Percentiles rank a stretch among this genome's conserved stretches.
These are phyloP conservation scores for Plasmodium blacklocki DNA, from an alignment of 169 alveolate species.

Conservation along the genomic window DNA sequence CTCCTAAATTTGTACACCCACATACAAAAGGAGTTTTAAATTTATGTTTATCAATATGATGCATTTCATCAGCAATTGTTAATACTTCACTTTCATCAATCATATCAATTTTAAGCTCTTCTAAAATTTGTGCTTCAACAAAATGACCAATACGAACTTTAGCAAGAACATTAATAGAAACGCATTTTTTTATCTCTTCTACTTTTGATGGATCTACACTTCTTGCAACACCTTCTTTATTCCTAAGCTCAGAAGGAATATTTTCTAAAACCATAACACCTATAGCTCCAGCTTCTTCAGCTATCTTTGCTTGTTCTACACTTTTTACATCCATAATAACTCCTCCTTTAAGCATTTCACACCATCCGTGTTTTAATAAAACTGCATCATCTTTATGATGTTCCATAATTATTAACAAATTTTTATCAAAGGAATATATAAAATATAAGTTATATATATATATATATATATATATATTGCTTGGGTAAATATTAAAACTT, in stretches of 20 bases:
- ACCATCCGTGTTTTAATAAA: conserved; percentile 79
- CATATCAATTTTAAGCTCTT: conserved; percentile 84
- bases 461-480: background rate
- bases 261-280: conserved; percentile 89
- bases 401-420: conserved; percentile 15
- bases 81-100: conserved; percentile 87
- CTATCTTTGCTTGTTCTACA: conserved; percentile 86
- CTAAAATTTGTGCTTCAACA: conserved; percentile 85
- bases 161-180: conserved; percentile 86
- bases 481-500: too few species aligned
- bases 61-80: conserved; percentile 84
- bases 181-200: conserved; percentile 81
- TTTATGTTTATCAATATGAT: conserved; percentile 83
- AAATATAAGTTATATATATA: background rate
- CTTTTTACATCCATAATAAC: conserved; percentile 88
- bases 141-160: conserved; percentile 88
- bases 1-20: conserved; percentile 88
- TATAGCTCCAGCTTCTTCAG: conserved; percentile 86
- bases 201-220: conserved; percentile 86
- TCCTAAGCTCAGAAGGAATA: conserved; percentile 87
- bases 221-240: conserved; percentile 84
- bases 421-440: too few species aligned
- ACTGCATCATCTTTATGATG: conserved; percentile 47
- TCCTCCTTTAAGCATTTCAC: conserved; percentile 85
- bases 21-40: conserved; percentile 88